Evolutionary conservation across 2,329 filamentous ascomycete species (phyloP).

Genomic region (Akanthomyces muscarius): DNA sequence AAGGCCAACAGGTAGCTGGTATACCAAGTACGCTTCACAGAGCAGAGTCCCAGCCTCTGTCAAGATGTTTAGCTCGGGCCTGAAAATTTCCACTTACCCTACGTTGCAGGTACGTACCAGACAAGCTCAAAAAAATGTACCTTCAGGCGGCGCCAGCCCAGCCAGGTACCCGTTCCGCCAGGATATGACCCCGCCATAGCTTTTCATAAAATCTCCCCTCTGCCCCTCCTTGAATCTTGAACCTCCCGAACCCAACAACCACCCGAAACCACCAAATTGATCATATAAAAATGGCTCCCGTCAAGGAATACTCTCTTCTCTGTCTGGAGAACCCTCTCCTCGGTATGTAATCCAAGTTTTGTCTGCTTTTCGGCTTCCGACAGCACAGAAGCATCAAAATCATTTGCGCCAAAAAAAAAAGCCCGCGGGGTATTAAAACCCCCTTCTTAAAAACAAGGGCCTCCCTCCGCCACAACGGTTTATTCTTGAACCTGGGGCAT

Average conservation of each 20-base stretch:
- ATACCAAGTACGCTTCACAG: no score
- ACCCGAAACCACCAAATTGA: slow-evolving; percentile 20
- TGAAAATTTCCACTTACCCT: background rate
- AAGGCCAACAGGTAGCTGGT: no score
- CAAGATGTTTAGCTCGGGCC: background rate
- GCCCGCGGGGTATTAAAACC: slow-evolving; percentile 2
- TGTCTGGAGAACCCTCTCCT: slow-evolving; percentile 97
- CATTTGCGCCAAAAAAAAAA: background rate
- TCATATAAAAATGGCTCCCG: slow-evolving; percentile 60
- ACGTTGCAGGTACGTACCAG: background rate
- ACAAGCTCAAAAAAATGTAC: background rate
- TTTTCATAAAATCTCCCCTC: slow-evolving; percentile 17
- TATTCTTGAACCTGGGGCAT: background rate
- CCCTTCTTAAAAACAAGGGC: background rate
- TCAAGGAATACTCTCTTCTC: slow-evolving; percentile 81
- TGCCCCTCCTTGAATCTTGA: slow-evolving; percentile 20
- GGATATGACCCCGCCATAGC: slow-evolving; percentile 15
- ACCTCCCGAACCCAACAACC: slow-evolving; percentile 14
- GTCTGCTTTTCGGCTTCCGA: slow-evolving; percentile 10
- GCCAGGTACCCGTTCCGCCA: background rate
- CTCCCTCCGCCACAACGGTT: background rate
- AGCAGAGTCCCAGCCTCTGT: no score
- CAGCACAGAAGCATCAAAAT: background rate
- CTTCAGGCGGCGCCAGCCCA: background rate
- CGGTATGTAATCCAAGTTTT: slow-evolving; percentile 49